phyloP scores from a whole-genome alignment of 352 stramenopile genomes.

The Pythium biforme region DNA sequence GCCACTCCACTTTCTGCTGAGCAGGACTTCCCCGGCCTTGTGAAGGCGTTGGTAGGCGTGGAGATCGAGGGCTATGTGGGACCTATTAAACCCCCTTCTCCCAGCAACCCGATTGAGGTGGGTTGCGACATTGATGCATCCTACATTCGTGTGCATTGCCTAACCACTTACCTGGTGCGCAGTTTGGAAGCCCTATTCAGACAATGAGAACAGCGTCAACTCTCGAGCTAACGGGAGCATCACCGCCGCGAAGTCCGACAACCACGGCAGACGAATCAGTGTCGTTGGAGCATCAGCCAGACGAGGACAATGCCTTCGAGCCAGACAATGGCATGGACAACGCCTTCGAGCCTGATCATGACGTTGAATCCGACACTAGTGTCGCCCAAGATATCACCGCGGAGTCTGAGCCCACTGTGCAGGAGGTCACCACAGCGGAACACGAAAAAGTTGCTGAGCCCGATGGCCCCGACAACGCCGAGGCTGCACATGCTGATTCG shows the following conservation, averaged over 20 bases:
- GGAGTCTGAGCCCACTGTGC: background rate
- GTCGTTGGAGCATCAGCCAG: background rate
- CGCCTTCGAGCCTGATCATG: background rate
- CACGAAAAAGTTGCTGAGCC: background rate
- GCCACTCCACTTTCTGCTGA: background rate
- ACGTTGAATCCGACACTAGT: background rate
- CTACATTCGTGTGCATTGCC: too few relatives aligned
- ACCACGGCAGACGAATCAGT: conserved; percentile 8
- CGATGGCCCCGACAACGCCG: background rate
- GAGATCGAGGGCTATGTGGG: conserved; percentile 28
- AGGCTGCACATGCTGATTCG: background rate
- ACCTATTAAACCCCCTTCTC: background rate
- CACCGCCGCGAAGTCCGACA: conserved; percentile 10
- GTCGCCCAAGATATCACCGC: background rate
- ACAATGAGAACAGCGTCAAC: conserved; percentile 23
- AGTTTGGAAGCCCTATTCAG: conserved; percentile 29
- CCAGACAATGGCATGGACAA: background rate
- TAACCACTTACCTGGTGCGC: background rate
- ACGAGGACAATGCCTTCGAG: conserved; percentile 3
- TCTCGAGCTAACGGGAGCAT: conserved; percentile 6
- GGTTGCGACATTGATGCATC: background rate
- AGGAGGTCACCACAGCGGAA: background rate
- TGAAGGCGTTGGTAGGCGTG: conserved; percentile 24
- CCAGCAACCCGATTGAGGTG: conserved; percentile 12
- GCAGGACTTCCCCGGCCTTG: conserved; percentile 28